A percentile compares a stretch with the other conserved stretches of the same genome.
phyloP scores from a whole-genome alignment of 306 rosid species.

The Vigna radiata region DNA sequence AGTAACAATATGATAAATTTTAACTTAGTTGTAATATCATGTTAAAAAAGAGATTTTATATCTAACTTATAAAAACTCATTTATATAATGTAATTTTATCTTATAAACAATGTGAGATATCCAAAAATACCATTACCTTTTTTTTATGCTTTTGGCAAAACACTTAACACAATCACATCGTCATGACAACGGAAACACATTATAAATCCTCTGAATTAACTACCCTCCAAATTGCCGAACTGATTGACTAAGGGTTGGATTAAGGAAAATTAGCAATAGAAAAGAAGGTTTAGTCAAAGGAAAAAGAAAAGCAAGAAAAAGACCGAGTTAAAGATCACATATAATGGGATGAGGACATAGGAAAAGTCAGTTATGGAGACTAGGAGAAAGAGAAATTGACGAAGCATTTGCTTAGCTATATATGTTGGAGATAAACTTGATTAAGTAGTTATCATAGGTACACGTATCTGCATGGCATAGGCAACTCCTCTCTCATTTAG shows the following conservation, averaged over 20 bases:
- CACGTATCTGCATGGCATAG: conserved; percentile 14
- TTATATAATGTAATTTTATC: too few species aligned
- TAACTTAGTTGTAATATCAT: too few species aligned
- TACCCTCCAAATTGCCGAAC: conserved; percentile 9
- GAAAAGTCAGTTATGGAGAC: conserved; percentile 35
- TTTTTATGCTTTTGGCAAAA: neutral
- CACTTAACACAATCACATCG: conserved; percentile 41
- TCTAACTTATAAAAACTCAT: too few species aligned
- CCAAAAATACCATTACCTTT: neutral
- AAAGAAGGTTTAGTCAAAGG: conserved; percentile 48
- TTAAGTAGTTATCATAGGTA: neutral
- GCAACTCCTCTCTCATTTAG: neutral
- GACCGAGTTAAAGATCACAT: conserved; percentile 1
- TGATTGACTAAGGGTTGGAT: conserved; percentile 18
- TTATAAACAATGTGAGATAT: too few species aligned
- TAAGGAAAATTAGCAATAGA: conserved; percentile 20
- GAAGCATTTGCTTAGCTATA: neutral
- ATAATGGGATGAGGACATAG: too few species aligned
- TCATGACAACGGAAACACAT: conserved; percentile 40
- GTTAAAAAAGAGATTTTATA: too few species aligned
- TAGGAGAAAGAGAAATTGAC: conserved; percentile 24
- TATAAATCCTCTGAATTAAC: neutral
- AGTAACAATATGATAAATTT: too few species aligned
- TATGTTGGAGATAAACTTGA: neutral
- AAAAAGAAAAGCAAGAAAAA: conserved; percentile 32